Evolutionary conservation across 345 rosid species (phyloP), one percentile per base, ranked within the genome.

Genomic region (Populus simonii): DNA sequence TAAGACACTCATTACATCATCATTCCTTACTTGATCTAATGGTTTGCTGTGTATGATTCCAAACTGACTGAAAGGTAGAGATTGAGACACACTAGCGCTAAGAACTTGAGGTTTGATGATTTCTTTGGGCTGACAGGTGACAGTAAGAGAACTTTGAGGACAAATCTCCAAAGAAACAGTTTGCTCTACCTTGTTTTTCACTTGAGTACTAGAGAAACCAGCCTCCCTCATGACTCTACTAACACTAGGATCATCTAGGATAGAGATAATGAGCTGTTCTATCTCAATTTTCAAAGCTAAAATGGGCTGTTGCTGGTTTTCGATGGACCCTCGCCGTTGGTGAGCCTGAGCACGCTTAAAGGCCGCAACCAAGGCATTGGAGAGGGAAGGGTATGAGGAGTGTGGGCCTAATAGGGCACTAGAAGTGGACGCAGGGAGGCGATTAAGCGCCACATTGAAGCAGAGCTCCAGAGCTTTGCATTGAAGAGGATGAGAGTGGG

Each of bases 181-280:
- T 77, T 92, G 91, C 55, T 96, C 98, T 18, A 96, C 94, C 22
- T 89, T 91, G 89, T 70, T 91, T 77, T 95, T 93, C 51, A 95
- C 98, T 78, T 90, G 97, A 62, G 97, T 82, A 73, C 98, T 95
- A 0, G 96, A 92, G 83, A 95, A 93, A 51, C 98, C 98, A 35
- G 99, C 99, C 86, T 96, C 99, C 71, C 92, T 90, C 99, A 96
- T 96, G 82, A 93, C 99, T 79, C 99, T 87, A 84, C 98, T 93
- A 47, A 95, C 99, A 76, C 99, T 93, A 23, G 99, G 99, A 81
- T 96, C 99, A 75, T 96, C 98, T 0, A 96, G 81, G 67, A 93
- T 96, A 3, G 99, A 96, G 47, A 93, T 89, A 11, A 96, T 87
- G 41, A 96, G 97, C 83, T 93, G 99, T 80, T 92, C 94, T 20